A percentile compares a stretch with the other conserved stretches of the same genome.
Conservation (phyloP, 2,329 filamentous ascomycete species). For the Aspergillus candidus region DNA sequence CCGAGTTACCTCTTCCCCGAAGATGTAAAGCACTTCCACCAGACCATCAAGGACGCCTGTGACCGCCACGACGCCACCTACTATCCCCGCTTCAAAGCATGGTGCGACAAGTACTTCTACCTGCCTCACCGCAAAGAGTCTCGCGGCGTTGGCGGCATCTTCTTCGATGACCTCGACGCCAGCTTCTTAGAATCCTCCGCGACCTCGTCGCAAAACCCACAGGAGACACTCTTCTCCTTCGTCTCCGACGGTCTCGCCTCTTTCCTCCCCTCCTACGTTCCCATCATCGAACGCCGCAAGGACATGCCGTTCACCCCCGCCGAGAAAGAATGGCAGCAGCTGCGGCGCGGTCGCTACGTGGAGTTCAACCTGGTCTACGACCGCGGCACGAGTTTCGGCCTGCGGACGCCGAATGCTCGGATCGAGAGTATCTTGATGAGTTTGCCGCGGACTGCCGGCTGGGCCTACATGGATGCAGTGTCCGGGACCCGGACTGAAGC, state of each 20-base stretch:
- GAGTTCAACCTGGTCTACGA: conserved; percentile 99
- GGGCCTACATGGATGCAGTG: conserved; percentile 83
- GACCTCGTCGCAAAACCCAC: conserved; percentile 63
- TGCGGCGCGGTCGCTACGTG: conserved; percentile 89
- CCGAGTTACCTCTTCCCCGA: conserved; percentile 94
- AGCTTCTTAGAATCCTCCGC: conserved; percentile 34
- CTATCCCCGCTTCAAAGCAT: conserved; percentile 92
- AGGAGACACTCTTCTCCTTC: conserved; percentile 85
- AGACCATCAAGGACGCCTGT: conserved; percentile 84
- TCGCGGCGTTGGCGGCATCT: conserved; percentile 89
- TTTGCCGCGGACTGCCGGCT: conserved; percentile 82
- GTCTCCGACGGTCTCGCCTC: conserved; percentile 76
- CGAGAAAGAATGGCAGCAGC: conserved; percentile 95
- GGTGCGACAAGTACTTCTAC: conserved; percentile 97
- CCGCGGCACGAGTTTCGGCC: conserved; percentile 84
- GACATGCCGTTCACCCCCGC: conserved; percentile 81
- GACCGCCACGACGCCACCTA: conserved; percentile 89
- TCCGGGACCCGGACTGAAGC: conserved; percentile 39
- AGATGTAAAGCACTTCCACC: conserved; percentile 94
- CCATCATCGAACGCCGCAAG: conserved; percentile 81
- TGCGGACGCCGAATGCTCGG: conserved; percentile 84
- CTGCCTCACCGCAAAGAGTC: conserved; percentile 85
- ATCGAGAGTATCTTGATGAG: conserved; percentile 98
- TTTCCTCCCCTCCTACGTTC: conserved; percentile 85
- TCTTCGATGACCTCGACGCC: conserved; percentile 93